Percentiles rank a stretch among this genome's conserved stretches.
Evolutionary conservation across 2,329 filamentous ascomycete species (phyloP).

Genomic region (Colletotrichum australisinense): DNA sequence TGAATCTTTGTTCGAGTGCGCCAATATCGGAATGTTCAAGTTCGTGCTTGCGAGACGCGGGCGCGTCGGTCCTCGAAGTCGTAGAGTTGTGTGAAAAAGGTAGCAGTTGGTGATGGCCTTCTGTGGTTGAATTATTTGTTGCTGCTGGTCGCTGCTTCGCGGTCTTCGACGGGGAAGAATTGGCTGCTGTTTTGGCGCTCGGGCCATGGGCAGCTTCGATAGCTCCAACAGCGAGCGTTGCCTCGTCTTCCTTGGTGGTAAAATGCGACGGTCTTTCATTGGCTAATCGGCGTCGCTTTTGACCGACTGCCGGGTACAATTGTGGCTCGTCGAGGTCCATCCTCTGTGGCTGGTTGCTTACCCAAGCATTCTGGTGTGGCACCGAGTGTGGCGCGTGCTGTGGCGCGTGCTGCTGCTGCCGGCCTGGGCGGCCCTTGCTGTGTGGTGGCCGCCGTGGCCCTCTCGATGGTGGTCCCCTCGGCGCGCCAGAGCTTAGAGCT

Average conservation of each 20-base stretch:
- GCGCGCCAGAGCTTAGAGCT: slow-evolving; percentile 8
- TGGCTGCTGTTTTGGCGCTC: slow-evolving; percentile 17
- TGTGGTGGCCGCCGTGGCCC: neutral
- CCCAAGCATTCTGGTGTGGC: neutral
- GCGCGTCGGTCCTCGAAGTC: neutral
- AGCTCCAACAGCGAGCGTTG: neutral
- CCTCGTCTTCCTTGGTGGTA: neutral
- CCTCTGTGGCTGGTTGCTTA: neutral
- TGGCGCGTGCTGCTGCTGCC: neutral
- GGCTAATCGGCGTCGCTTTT: neutral
- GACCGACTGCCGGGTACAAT: neutral
- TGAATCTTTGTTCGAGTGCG: neutral
- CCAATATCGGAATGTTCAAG: neutral
- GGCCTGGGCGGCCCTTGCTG: neutral
- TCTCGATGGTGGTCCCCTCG: neutral
- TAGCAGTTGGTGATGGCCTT: neutral
- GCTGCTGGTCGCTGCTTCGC: neutral
- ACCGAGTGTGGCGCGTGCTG: too few relatives aligned
- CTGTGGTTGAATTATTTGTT: neutral
- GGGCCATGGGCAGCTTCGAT: slow-evolving; percentile 19
- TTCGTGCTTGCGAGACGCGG: neutral
- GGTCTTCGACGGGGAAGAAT: slow-evolving; percentile 28
- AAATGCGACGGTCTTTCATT: slow-evolving; percentile 21
- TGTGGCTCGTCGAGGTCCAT: neutral
- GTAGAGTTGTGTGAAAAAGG: neutral